Evolutionary conservation across 1,284 basidiomycete genomes (phyloP).

Genomic region (Puccinia coronata): DNA sequence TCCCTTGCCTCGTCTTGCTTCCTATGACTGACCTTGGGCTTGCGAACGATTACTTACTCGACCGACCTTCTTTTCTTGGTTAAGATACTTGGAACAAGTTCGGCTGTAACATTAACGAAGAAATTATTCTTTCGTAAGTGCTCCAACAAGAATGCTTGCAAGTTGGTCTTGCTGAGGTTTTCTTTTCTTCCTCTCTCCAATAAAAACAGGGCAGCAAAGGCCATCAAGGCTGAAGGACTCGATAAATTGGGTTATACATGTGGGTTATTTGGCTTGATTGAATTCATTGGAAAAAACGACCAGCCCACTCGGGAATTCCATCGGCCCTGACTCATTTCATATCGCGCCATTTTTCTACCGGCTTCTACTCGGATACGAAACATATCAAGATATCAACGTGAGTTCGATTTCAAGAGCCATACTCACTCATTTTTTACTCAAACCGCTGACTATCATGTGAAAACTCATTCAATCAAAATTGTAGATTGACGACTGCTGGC

Average conservation of each 20-base stretch:
- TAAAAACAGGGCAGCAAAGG: slow-evolving; percentile 32
- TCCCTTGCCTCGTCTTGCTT: not conserved
- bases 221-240: slow-evolving; percentile 37
- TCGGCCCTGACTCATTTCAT: not conserved
- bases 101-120: slow-evolving; percentile 57
- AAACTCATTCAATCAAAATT: too few species aligned
- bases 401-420: not conserved
- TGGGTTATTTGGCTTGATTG: not conserved
- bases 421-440: not conserved
- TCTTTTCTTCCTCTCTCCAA: not conserved
- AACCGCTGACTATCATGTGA: not conserved
- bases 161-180: not conserved
- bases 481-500: slow-evolving; percentile 59
- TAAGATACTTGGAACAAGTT: slow-evolving; percentile 57
- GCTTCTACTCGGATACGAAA: not conserved
- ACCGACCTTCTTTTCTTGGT: not conserved
- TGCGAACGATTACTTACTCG: not conserved
- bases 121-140: slow-evolving; percentile 53
- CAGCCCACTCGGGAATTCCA: not conserved
- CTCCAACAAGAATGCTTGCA: not conserved
- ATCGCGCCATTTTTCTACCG: slow-evolving; percentile 50
- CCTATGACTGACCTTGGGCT: too few species aligned
- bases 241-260: slow-evolving; percentile 41
- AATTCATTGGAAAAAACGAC: not conserved
- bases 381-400: slow-evolving; percentile 34